These are phyloP conservation scores for Hygrophila difformis DNA, from an alignment of 257 asterid genomes.

Conservation along the genomic window DNA sequence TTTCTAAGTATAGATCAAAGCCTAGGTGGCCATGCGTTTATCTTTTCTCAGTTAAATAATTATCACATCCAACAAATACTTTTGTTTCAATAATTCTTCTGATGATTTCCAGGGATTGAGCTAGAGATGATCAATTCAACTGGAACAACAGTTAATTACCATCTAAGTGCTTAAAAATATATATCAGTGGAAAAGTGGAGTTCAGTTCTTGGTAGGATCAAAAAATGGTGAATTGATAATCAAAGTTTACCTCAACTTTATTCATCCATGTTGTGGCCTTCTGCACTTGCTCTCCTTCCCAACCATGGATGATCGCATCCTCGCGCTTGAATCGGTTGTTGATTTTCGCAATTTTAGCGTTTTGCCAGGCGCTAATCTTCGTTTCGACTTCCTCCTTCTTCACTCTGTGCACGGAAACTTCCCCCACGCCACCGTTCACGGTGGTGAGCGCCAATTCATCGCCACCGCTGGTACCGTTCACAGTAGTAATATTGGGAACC, in stretches of 20 bases:
- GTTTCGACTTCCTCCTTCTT: conserved; percentile 87
- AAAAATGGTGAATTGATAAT: too few relatives aligned
- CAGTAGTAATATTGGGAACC: neutral
- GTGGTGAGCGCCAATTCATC: conserved; percentile 3
- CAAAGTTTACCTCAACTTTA: conserved; percentile 72
- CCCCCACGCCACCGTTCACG: conserved; percentile 11
- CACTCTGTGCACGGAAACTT: conserved; percentile 52
- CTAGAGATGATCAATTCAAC: too few relatives aligned
- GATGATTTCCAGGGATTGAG: too few relatives aligned
- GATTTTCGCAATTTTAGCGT: conserved; percentile 67
- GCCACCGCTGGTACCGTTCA: neutral
- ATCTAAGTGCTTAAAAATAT: too few relatives aligned
- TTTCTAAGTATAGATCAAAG: too few relatives aligned
- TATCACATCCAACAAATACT: too few relatives aligned
- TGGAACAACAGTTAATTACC: too few relatives aligned
- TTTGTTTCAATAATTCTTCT: too few relatives aligned
- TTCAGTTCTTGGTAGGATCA: too few relatives aligned
- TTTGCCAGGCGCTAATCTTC: conserved; percentile 86
- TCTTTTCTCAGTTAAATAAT: too few relatives aligned
- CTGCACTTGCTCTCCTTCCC: conserved; percentile 85
- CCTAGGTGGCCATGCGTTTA: too few relatives aligned
- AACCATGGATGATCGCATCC: conserved; percentile 63
- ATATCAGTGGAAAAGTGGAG: too few relatives aligned
- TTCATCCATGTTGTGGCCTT: conserved; percentile 88
- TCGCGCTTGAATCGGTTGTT: conserved; percentile 87